Conservation (phyloP, 108 stramenopile genomes). For the Discostella pseudostelligera region DNA sequence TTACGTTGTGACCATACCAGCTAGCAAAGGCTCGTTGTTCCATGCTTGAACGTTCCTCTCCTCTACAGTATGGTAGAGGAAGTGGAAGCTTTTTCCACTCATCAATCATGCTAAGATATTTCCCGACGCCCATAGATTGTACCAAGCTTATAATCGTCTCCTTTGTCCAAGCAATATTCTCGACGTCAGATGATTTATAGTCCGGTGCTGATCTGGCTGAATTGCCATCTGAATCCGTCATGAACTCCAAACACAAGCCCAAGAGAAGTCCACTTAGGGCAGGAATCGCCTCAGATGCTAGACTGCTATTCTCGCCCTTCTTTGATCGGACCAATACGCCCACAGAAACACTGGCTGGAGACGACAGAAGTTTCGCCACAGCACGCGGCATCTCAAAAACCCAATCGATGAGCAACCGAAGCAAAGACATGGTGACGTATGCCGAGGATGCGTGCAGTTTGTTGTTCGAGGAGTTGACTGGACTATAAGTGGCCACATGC, state of each 20-base stretch:
- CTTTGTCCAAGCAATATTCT: constrained; percentile 39
- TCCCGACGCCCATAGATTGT: constrained; percentile 45
- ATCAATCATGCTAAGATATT: constrained; percentile 41
- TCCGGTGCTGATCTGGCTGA: constrained; percentile 3
- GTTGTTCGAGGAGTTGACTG: background rate
- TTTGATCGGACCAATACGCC: constrained; percentile 40
- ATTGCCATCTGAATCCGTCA: constrained; percentile 36
- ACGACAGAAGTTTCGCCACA: constrained; percentile 54
- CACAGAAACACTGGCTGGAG: constrained; percentile 44
- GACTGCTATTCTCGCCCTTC: background rate
- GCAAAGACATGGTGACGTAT: constrained; percentile 28
- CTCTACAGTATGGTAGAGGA: constrained; percentile 36
- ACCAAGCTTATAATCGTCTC: constrained; percentile 44
- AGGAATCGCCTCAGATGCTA: constrained; percentile 17
- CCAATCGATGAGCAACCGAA: constrained; percentile 66
- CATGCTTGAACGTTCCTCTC: constrained; percentile 28
- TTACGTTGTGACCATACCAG: constrained; percentile 58
- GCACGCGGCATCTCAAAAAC: constrained; percentile 57
- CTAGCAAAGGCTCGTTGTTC: constrained; percentile 48
- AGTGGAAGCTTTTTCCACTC: constrained; percentile 36
- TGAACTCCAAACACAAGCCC: constrained; percentile 66
- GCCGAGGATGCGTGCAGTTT: constrained; percentile 26
- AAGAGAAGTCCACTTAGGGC: constrained; percentile 60
- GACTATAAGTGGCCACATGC: constrained; percentile 36
- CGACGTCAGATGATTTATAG: constrained; percentile 14